These are phyloP conservation scores for Gracilariopsis chorda DNA, from an alignment of 23 red algal genomes.

Conservation along the genomic window DNA sequence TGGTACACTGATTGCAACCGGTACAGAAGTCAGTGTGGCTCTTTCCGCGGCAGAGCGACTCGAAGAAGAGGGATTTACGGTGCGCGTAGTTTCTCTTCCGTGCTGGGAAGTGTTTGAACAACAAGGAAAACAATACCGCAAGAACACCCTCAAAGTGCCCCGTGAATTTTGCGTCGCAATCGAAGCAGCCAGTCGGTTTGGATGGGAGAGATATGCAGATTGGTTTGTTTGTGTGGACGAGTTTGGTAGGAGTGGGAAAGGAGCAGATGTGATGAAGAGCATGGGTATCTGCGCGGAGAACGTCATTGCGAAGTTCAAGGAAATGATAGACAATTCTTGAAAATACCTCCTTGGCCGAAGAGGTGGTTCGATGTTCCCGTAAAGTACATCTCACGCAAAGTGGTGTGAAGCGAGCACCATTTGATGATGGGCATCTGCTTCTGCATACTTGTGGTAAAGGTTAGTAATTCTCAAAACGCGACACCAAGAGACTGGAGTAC, in stretches of 20 bases:
- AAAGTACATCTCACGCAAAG: too few relatives aligned
- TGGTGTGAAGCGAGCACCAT: too few relatives aligned
- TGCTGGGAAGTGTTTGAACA: slow-evolving; percentile 87
- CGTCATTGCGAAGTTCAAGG: slow-evolving; percentile 37
- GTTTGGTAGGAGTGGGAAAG: slow-evolving; percentile 84
- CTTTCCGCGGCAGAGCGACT: slow-evolving; percentile 79
- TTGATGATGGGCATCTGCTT: too few relatives aligned
- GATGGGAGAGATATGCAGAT: slow-evolving; percentile 79
- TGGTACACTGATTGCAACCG: slow-evolving; percentile 83
- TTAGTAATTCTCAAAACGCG: too few relatives aligned
- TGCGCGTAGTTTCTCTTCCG: slow-evolving; percentile 91
- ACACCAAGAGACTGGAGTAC: too few relatives aligned
- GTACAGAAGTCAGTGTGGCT: slow-evolving; percentile 74
- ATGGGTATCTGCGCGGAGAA: slow-evolving; percentile 68
- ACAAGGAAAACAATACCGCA: slow-evolving; percentile 72
- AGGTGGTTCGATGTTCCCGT: too few relatives aligned
- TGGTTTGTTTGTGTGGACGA: slow-evolving; percentile 65
- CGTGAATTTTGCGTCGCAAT: slow-evolving; percentile 50
- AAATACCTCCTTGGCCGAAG: too few relatives aligned
- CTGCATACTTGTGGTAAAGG: too few relatives aligned
- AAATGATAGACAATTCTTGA: not conserved
- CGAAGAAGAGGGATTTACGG: slow-evolving; percentile 40
- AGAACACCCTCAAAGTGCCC: slow-evolving; percentile 45
- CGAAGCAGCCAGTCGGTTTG: slow-evolving; percentile 83
- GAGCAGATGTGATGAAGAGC: slow-evolving; percentile 54